Conservation (phyloP, 2,329 filamentous ascomycete genomes). For the Lasiodiplodia hormozganensis region DNA sequence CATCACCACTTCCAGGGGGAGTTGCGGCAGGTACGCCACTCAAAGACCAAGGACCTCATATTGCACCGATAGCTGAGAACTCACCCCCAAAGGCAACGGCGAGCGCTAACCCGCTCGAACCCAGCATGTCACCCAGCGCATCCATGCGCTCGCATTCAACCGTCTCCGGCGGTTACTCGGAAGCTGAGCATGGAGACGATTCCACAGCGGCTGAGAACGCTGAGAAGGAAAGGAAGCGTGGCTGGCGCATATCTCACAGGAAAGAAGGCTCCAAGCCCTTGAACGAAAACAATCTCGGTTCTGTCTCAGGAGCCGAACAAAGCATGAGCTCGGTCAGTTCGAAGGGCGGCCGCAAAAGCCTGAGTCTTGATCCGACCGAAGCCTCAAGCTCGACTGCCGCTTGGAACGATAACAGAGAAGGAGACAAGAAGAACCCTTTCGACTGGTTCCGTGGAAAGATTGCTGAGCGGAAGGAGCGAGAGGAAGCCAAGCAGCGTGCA, state of each 20-base stretch:
- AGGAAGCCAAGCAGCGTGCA: conserved; percentile 60
- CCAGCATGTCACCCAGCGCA: conserved; percentile 74
- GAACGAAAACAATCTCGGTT: conserved; percentile 46
- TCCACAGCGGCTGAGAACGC: conserved; percentile 39
- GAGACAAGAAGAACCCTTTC: conserved; percentile 66
- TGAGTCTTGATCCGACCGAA: conserved; percentile 20
- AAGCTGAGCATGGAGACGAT: conserved; percentile 77
- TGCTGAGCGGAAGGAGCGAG: conserved; percentile 62
- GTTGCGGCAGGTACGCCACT: conserved; percentile 36
- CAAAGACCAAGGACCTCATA: conserved; percentile 39
- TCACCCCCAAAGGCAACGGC: conserved; percentile 27
- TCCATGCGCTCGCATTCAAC: conserved; percentile 76
- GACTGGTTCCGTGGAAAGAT: conserved; percentile 72
- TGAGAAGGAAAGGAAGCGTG: conserved; percentile 65
- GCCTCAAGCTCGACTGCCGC: conserved; percentile 35
- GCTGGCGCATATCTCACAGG: conserved; percentile 70
- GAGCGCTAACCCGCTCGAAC: conserved; percentile 44
- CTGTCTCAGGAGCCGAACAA: conserved; percentile 45
- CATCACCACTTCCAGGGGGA: conserved; percentile 42
- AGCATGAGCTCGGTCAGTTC: conserved; percentile 48
- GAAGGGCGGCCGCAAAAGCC: conserved; percentile 23
- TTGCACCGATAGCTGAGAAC: conserved; percentile 26
- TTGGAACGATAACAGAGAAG: conserved; percentile 45
- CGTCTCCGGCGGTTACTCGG: conserved; percentile 77
- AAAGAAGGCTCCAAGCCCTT: conserved; percentile 41